Base-by-base conservation (phyloP, 805 yeast species). In the Torulaspora gathmanii region DNA sequence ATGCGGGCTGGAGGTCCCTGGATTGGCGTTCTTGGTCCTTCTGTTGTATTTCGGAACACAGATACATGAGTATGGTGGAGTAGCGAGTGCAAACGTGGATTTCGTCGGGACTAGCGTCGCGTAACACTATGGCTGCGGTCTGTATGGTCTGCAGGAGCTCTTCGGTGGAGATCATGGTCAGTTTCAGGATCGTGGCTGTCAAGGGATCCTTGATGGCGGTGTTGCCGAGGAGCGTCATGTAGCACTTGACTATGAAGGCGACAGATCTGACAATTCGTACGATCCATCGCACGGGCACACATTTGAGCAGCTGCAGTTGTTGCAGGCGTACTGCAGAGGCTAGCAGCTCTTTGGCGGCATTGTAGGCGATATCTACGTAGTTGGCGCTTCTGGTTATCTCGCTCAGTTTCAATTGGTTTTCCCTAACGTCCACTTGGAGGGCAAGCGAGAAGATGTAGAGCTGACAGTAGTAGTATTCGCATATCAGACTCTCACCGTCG, bases 271-370 rank as follows among this genome's bases (percentile, higher is more conserved):
- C 89, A 22, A 88, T 80, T 42, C 95, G 73, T 0, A 86, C 83
- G 5, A 85, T 81, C 95, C 96, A 89, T 51, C 96, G 71, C n/a
- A 88, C 89, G 1, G 98, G 96, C 82, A 89, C 87, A 58, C 74
- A 83, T 46, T 80, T 72, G 43, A 88, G 67, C 71, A 83, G 67
- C 47, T 75, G 78, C 47, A 83, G 66, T 50, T 72, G 72, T 55
- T 83, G 86, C 5, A 88, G 80, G 31, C 93, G 67, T 45, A 78
- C 79, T 3, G 90, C 85, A 4, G 84, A 82, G 19, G 76, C 73
- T 22, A 90, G 67, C 55, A 86, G 77, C 59, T 86, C 95, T 55
- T 82, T 81, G 1, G 96, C 96, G 0, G 97, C 83, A 47, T 73
- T 78, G 53, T 83, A 86, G 0, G 96, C 97, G 44, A 81, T 71